Evolutionary conservation across 1,284 basidiomycete genomes (phyloP), one percentile per base, ranked within the genome.

Genomic region (Cystobasidium slooffiae): DNA sequence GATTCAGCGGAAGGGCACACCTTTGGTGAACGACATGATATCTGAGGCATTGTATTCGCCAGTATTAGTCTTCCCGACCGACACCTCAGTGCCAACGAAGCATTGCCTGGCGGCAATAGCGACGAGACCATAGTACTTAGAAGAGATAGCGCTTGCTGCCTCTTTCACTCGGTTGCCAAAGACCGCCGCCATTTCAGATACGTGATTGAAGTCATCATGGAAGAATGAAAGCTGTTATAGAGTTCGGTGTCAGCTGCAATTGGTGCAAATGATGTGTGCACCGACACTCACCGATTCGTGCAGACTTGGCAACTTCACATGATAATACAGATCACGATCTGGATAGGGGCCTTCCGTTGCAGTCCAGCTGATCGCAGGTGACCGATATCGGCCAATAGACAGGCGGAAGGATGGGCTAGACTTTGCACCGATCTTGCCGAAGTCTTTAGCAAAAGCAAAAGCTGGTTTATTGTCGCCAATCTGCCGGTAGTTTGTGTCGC

Each of bases 81-180:
- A 77, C 12, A 78, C n/a, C 49, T 78, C 78, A 47, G 76, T 65
- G 22, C 76, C 76, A 31, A 73, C 74, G 24, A 76, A 78, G 6
- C 76, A 72, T 66, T 78, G 78, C 18, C 78, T 16, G 10, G 76
- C 69, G 39, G 76, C 75, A 0, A 78, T 66, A 46, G 76, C 77
- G 51, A 67, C 76, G 18, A 78, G 49, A 14, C 74, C 75, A 3
- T 77, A 74, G 44, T 78, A 78, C 44, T 75, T 88, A 16, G 22
- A 9, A 3, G 82, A 83, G 14, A 79, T 82, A 1, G 88, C 86
- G 78, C 89, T 88, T 10, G 78, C 81, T n/a, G 12, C n/a, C 14
- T 49, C 2, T 51, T 86, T 79, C 6, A 90, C 83, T 80, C 87
- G 83, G 12, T 82, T 78, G 78, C 90, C 88, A 72, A 89, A 87